A percentile compares a stretch with the other conserved stretches of the same genome.
Evolutionary conservation across 331 rosid genomes (phyloP).

Genomic region (Stylosanthes scabra): DNA sequence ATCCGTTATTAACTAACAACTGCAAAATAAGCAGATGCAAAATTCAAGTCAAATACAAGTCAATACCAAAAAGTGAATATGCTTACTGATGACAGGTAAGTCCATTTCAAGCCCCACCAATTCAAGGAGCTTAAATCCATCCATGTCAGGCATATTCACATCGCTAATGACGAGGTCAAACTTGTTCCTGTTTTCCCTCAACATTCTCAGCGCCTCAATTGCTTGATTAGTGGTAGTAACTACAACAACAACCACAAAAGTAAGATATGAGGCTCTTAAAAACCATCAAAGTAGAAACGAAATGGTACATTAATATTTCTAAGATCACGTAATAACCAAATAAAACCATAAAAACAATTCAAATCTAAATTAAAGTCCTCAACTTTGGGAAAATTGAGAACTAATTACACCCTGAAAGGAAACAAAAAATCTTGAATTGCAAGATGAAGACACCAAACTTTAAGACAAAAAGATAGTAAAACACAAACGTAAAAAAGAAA

Average conservation of each 20-base stretch:
- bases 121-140: constrained; percentile 97
- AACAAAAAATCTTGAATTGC: neutral
- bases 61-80: constrained; percentile 14
- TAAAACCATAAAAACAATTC: neutral
- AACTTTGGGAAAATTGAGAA: constrained; percentile 26
- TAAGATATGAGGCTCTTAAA: constrained; percentile 29
- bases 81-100: constrained; percentile 94
- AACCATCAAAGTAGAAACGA: neutral
- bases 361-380: constrained; percentile 23
- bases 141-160: constrained; percentile 93
- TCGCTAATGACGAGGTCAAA: constrained; percentile 93
- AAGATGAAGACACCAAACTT: constrained; percentile 3
- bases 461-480: constrained; percentile 1
- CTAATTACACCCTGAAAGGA: neutral
- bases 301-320: neutral
- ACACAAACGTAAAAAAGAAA: neutral
- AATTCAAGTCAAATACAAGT: constrained; percentile 5
- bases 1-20: constrained; percentile 17
- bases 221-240: constrained; percentile 80
- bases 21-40: constrained; percentile 22
- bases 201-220: constrained; percentile 67
- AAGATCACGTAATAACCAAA: neutral
- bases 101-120: constrained; percentile 96
- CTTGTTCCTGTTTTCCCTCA: constrained; percentile 74
- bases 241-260: constrained; percentile 51